A percentile compares a stretch with the other conserved stretches of the same genome.
Evolutionary conservation across 805 yeast genomes (phyloP).

Genomic region (Lipomyces chichibuensis): DNA sequence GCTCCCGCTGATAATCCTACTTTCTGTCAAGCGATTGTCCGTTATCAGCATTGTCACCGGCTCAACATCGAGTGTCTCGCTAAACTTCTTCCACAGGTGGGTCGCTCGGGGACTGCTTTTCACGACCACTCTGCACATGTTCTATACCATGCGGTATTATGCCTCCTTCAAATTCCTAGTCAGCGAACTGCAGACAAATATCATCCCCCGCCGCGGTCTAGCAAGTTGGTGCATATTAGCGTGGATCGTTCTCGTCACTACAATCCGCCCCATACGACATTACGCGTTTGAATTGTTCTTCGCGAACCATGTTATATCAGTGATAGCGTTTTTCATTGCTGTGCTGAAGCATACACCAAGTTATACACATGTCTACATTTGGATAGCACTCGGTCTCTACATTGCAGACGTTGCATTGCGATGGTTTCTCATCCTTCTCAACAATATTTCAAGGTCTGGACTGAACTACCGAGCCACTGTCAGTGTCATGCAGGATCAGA

Average conservation of each 20-base stretch:
- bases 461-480: conserved; percentile 29
- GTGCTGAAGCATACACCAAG: conserved; percentile 37
- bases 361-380: conserved; percentile 36
- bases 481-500: conserved; percentile 6
- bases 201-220: conserved; percentile 35
- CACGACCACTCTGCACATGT: conserved; percentile 38
- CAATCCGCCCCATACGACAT: conserved; percentile 42
- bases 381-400: conserved; percentile 37
- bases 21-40: conserved; percentile 35
- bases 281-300: conserved; percentile 38
- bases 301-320: conserved; percentile 36
- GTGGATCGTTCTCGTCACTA: conserved; percentile 37
- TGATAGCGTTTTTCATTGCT: conserved; percentile 37
- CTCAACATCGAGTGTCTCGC: conserved; percentile 27
- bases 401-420: conserved; percentile 37
- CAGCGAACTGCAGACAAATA: conserved; percentile 27
- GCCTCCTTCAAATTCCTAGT: conserved; percentile 26
- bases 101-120: conserved; percentile 39
- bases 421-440: conserved; percentile 19
- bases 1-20: conserved; percentile 38
- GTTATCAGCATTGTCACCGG: conserved; percentile 37
- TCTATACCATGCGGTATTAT: conserved; percentile 35
- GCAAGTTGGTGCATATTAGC: conserved; percentile 37
- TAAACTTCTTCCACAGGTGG: conserved; percentile 41
- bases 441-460: conserved; percentile 18